A percentile compares a stretch with the other conserved stretches of the same genome.
These are phyloP conservation scores for Malassezia obtusa DNA, from an alignment of 1,284 basidiomycete species.

Conservation along the genomic window DNA sequence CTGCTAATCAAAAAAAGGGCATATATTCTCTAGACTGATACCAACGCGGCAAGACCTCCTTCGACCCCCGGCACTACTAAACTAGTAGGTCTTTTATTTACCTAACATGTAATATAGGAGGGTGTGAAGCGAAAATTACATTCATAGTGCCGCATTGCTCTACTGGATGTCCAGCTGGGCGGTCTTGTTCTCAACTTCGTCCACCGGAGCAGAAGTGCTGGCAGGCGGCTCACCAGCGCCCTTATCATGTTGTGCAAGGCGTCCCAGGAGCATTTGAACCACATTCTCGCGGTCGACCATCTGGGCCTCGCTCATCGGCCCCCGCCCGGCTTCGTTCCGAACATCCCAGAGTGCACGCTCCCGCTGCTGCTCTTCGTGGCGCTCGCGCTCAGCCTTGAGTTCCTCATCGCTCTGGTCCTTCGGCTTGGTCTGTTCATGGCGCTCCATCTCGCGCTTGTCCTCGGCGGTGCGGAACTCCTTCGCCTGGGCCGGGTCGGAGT, in stretches of 20 bases:
- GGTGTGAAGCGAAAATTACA: constrained; percentile 6
- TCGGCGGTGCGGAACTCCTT: constrained; percentile 14
- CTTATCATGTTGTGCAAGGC: constrained; percentile 10
- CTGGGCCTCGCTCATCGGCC: constrained; percentile 47
- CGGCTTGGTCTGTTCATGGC: background rate
- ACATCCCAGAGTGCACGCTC: constrained; percentile 44
- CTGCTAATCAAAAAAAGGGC: no score
- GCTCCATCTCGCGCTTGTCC: constrained; percentile 15
- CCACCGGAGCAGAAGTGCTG: background rate
- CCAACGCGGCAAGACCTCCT: constrained; percentile 31
- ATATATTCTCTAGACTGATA: no score
- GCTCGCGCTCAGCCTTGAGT: constrained; percentile 9
- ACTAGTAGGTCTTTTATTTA: constrained; percentile 5
- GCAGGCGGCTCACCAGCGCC: background rate
- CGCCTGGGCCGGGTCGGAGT: constrained; percentile 18
- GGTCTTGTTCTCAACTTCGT: background rate
- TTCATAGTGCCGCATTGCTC: background rate
- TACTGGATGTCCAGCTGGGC: background rate
- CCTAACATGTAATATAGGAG: constrained; percentile 26
- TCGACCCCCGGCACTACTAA: constrained; percentile 37
- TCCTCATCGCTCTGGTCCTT: constrained; percentile 6
- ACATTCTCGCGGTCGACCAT: constrained; percentile 39
- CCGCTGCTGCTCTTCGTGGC: constrained; percentile 21
- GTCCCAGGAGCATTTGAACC: constrained; percentile 36
- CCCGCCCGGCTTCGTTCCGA: constrained; percentile 38